A percentile compares a stretch with the other conserved stretches of the same genome.
phyloP scores from a whole-genome alignment of 768 basidiomycete species.

The Collybia sordida region DNA sequence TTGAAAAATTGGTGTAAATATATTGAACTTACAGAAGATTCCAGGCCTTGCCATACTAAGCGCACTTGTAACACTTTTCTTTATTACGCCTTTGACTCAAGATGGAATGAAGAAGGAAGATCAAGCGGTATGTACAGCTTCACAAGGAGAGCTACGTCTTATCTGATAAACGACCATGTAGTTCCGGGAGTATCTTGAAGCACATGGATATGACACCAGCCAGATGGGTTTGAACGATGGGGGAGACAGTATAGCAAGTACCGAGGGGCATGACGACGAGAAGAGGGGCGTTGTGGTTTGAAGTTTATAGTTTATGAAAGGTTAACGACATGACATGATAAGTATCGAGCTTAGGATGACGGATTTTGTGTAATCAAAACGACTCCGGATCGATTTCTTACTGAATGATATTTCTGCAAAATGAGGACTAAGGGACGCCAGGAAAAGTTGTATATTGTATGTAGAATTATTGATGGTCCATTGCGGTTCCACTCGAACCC shows the following conservation, averaged over 20 bases:
- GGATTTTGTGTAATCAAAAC: no score
- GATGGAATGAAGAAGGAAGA: conserved; percentile 86
- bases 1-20: neutral
- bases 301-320: neutral
- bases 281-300: conserved; percentile 8
- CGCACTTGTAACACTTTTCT: conserved; percentile 69
- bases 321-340: no score
- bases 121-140: conserved; percentile 41
- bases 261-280: conserved; percentile 10
- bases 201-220: conserved; percentile 75
- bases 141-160: neutral
- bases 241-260: conserved; percentile 18
- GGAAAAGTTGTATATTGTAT: neutral
- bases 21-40: conserved; percentile 4
- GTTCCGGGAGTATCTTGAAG: conserved; percentile 84
- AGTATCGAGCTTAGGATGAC: no score
- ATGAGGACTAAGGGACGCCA: no score
- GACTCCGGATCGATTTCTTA: no score
- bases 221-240: conserved; percentile 58
- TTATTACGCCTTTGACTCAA: conserved; percentile 69
- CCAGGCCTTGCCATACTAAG: conserved; percentile 73
- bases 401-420: no score
- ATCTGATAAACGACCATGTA: conserved; percentile 19
- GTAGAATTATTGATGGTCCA: conserved; percentile 47
- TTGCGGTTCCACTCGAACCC: conserved; percentile 41